phyloP scores from a whole-genome alignment of 2,329 filamentous ascomycete species.

The Dactylellina haptotyla region DNA sequence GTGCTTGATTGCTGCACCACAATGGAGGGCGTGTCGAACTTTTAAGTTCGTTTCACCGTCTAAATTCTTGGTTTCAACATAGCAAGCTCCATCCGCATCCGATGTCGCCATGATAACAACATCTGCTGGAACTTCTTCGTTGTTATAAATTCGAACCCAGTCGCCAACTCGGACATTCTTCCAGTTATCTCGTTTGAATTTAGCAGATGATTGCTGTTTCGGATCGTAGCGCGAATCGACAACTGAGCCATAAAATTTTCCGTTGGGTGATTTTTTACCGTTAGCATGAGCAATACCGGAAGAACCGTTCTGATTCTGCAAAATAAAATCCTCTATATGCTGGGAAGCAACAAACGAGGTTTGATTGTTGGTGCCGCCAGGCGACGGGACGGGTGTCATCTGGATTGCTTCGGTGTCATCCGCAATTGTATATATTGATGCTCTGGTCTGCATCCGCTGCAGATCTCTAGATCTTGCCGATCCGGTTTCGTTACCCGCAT shows the following conservation, averaged over 20 bases:
- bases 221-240: slow-evolving; percentile 71
- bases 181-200: slow-evolving; percentile 94
- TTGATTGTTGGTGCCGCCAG: slow-evolving; percentile 68
- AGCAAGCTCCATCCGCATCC: slow-evolving; percentile 92
- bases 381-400: slow-evolving; percentile 94
- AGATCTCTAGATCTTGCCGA: slow-evolving; percentile 40
- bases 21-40: slow-evolving; percentile 88
- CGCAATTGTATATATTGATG: slow-evolving; percentile 59
- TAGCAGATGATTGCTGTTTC: slow-evolving; percentile 71
- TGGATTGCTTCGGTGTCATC: slow-evolving; percentile 76
- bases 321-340: slow-evolving; percentile 23
- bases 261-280: slow-evolving; percentile 40
- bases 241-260: slow-evolving; percentile 70
- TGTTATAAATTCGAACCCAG: slow-evolving; percentile 94
- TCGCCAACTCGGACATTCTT: slow-evolving; percentile 95
- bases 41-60: slow-evolving; percentile 98
- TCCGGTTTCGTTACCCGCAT: slow-evolving; percentile 59
- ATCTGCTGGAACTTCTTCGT: slow-evolving; percentile 94
- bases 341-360: slow-evolving; percentile 59
- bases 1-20: slow-evolving; percentile 82
- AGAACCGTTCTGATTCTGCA: slow-evolving; percentile 52
- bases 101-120: slow-evolving; percentile 92
- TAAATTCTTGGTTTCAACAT: slow-evolving; percentile 97
- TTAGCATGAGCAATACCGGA: slow-evolving; percentile 27
- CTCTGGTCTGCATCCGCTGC: slow-evolving; percentile 56